Conservation (phyloP, 2,329 filamentous ascomycete species). For the Stemphylium beticola region DNA sequence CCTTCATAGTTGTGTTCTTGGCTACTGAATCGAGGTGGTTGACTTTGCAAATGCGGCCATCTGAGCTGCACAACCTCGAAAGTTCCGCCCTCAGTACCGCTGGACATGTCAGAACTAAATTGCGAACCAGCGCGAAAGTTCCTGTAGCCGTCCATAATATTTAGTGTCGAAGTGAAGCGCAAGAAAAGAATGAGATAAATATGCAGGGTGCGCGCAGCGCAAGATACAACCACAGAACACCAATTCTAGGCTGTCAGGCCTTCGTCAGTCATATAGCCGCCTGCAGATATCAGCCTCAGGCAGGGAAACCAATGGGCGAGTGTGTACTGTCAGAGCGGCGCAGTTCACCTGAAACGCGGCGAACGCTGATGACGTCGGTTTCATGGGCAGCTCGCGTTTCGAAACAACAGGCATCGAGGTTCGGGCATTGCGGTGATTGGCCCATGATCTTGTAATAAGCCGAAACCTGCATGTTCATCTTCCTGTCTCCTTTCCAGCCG, state of each 20-base stretch:
- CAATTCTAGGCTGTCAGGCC: not conserved
- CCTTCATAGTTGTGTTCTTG: not conserved
- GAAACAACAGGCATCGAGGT: slow-evolving; percentile 18
- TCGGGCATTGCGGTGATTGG: slow-evolving; percentile 13
- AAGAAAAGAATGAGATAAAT: not conserved
- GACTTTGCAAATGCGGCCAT: slow-evolving; percentile 1
- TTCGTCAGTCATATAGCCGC: not conserved
- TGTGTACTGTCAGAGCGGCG: slow-evolving; percentile 19
- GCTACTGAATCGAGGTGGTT: not conserved
- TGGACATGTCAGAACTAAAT: slow-evolving; percentile 1
- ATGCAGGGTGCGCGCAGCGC: not conserved
- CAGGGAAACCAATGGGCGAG: not conserved
- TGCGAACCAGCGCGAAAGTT: slow-evolving; percentile 19
- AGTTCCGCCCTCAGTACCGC: not conserved
- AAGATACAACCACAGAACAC: not conserved
- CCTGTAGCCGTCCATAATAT: slow-evolving; percentile 16
- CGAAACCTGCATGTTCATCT: slow-evolving; percentile 5
- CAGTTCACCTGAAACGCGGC: slow-evolving; percentile 38
- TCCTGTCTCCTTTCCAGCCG: not conserved
- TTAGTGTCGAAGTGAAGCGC: not conserved
- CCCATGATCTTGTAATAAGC: not conserved
- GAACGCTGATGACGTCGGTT: slow-evolving; percentile 15
- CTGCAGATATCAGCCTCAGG: slow-evolving; percentile 4
- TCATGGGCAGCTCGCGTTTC: slow-evolving; percentile 28
- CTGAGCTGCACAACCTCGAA: not conserved